Evolutionary conservation across 352 stramenopile species (phyloP).

Genomic region (Pythium dissimile): DNA sequence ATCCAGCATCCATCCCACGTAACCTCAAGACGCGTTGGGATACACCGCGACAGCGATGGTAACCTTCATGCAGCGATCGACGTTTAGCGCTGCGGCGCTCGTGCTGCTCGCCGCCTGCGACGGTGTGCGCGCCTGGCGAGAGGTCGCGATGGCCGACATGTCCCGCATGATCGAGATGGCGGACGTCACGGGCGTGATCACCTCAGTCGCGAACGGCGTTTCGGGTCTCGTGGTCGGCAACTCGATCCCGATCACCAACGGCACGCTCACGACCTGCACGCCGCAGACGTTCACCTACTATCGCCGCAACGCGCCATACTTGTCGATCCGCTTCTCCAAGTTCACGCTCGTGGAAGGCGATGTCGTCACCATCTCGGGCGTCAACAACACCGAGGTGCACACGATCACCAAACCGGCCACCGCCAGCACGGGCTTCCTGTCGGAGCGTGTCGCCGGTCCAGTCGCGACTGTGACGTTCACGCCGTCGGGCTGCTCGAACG

Average conservation of each 20-base stretch:
- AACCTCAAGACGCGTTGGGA: slow-evolving; percentile 7
- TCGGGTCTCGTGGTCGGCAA: slow-evolving; percentile 30
- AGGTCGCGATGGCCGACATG: slow-evolving; percentile 15
- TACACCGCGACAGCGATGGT: background rate
- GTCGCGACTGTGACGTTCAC: slow-evolving; percentile 22
- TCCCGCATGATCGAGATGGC: slow-evolving; percentile 6
- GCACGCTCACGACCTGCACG: slow-evolving; percentile 26
- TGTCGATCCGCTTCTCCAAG: slow-evolving; percentile 31
- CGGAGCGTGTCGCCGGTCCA: slow-evolving; percentile 11
- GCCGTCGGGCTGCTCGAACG: slow-evolving; percentile 6
- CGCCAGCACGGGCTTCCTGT: slow-evolving; percentile 11
- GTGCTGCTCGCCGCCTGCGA: slow-evolving; percentile 1
- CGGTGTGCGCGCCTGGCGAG: slow-evolving; percentile 8
- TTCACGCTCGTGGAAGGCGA: slow-evolving; percentile 28
- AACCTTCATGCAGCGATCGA: background rate
- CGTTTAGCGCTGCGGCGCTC: background rate
- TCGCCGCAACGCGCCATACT: slow-evolving; percentile 24
- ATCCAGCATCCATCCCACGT: slow-evolving; percentile 15
- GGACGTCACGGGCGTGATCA: background rate
- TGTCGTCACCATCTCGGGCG: slow-evolving; percentile 17
- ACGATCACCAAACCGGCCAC: slow-evolving; percentile 7
- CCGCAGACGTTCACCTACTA: slow-evolving; percentile 19
- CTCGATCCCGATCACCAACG: slow-evolving; percentile 30
- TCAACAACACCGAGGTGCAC: slow-evolving; percentile 11
- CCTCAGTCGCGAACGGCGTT: background rate